Conservation (phyloP, 208 protist genomes). For the Leishmania amazonensis region DNA sequence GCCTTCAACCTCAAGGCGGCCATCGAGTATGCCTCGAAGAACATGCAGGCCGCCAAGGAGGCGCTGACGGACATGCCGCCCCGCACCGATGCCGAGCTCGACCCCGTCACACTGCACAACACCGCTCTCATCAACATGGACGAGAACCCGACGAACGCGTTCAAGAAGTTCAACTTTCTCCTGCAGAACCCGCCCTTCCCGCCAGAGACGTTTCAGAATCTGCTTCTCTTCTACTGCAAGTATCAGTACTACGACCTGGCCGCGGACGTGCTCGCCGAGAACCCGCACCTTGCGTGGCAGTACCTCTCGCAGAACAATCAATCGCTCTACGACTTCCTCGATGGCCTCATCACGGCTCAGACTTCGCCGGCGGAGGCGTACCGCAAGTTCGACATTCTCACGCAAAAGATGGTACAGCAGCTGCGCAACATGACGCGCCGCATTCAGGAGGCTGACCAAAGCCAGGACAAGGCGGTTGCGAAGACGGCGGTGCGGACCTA, state of each 20-base stretch:
- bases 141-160: slow-evolving; percentile 92
- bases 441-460: slow-evolving; percentile 94
- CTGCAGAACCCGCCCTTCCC: slow-evolving; percentile 96
- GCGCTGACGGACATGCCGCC: slow-evolving; percentile 97
- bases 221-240: slow-evolving; percentile 97
- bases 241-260: slow-evolving; percentile 97
- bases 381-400: slow-evolving; percentile 96
- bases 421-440: slow-evolving; percentile 95
- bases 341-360: slow-evolving; percentile 95
- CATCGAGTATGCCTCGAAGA: slow-evolving; percentile 96
- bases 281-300: slow-evolving; percentile 94
- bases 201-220: slow-evolving; percentile 97
- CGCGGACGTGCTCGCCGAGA: slow-evolving; percentile 96
- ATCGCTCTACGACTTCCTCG: slow-evolving; percentile 95
- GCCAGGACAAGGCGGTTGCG: slow-evolving; percentile 84
- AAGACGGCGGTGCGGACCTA: slow-evolving; percentile 88
- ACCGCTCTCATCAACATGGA: slow-evolving; percentile 98
- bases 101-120: slow-evolving; percentile 98
- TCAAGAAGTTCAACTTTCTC: slow-evolving; percentile 97
- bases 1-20: slow-evolving; percentile 98
- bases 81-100: slow-evolving; percentile 94
- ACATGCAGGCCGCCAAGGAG: slow-evolving; percentile 91
- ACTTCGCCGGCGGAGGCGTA: slow-evolving; percentile 96
- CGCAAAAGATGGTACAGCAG: slow-evolving; percentile 94
- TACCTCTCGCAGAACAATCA: slow-evolving; percentile 93